Evolutionary conservation across 495 filamentous ascomycete species (phyloP).

Genomic region (Hyaloscypha hepaticicola): DNA sequence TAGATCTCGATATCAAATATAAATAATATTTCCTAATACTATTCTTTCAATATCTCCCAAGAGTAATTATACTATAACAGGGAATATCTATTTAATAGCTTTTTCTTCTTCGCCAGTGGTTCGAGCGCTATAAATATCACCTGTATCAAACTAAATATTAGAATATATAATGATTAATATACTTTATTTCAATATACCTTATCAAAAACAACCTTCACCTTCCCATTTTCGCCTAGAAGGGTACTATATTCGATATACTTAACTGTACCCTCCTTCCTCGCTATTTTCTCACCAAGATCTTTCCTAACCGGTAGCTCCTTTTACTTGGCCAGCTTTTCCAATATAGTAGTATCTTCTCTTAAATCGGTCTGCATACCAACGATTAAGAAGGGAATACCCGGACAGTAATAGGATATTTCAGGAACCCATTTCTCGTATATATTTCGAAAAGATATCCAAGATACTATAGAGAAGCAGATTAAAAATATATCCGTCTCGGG

Average conservation of each 20-base stretch:
- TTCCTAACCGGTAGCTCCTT: conserved; percentile 89
- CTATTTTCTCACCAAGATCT: conserved; percentile 94
- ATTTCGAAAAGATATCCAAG: conserved; percentile 97
- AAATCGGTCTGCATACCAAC: conserved; percentile 98
- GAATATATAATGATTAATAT: background rate
- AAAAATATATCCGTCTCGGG: conserved; percentile 99
- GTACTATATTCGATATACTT: conserved; percentile 99
- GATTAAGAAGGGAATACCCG: conserved; percentile 95
- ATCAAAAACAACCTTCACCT: conserved; percentile 98
- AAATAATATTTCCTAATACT: too few relatives aligned
- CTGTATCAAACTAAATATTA: conserved; percentile 40
- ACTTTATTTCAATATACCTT: conserved; percentile 60
- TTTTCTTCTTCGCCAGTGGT: conserved; percentile 72
- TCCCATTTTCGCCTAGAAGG: conserved; percentile 94
- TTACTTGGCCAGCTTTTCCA: conserved; percentile 90
- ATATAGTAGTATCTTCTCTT: conserved; percentile 78
- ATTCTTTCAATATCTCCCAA: too few relatives aligned
- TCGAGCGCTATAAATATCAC: conserved; percentile 89
- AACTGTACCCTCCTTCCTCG: conserved; percentile 88
- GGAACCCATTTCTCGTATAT: conserved; percentile 99
- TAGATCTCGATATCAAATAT: too few relatives aligned
- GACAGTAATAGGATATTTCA: conserved; percentile 97
- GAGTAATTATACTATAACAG: too few relatives aligned
- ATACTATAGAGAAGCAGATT: conserved; percentile 97
- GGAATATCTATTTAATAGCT: conserved; percentile 22